Percentiles rank a stretch among this genome's conserved stretches.
Evolutionary conservation across 2,329 filamentous ascomycete species (phyloP).

Genomic region (Myriangium duriaei): DNA sequence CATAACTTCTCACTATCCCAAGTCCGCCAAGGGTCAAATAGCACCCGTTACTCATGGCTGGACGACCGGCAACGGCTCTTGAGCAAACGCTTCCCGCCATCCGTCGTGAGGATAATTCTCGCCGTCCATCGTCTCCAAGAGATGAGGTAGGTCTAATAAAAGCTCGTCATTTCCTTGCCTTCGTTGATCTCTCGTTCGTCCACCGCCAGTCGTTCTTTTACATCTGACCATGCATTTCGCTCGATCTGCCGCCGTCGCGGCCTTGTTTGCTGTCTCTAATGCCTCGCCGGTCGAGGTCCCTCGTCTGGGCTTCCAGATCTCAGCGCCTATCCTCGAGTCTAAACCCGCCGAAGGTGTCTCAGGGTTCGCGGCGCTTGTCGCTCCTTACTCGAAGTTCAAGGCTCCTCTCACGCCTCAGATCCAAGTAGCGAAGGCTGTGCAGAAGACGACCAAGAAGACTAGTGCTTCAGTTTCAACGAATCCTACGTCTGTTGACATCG

Average conservation of each 20-base stretch:
- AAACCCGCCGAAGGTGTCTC: background rate
- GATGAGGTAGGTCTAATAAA: background rate
- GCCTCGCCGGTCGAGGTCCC: background rate
- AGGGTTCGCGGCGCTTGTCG: background rate
- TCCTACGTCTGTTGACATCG: slow-evolving; percentile 6
- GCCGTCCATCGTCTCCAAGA: no score
- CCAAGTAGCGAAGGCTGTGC: background rate
- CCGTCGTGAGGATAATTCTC: no score
- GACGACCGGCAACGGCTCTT: slow-evolving; percentile 8
- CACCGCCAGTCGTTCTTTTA: background rate
- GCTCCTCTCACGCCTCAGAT: background rate
- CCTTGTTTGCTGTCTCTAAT: background rate
- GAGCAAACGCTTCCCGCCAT: slow-evolving; percentile 5
- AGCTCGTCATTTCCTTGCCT: background rate
- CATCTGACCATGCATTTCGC: background rate
- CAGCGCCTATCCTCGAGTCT: background rate
- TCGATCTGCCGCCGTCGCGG: background rate
- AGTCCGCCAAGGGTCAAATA: slow-evolving; percentile 6
- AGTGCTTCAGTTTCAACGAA: slow-evolving; percentile 4
- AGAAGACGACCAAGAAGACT: background rate
- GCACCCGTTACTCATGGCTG: slow-evolving; percentile 9
- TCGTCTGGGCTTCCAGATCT: background rate
- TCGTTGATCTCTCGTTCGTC: background rate
- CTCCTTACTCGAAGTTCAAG: slow-evolving; percentile 6
- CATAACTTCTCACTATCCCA: background rate